phyloP scores from a whole-genome alignment of 2,329 filamentous ascomycete species.

The Boeremia exigua region DNA sequence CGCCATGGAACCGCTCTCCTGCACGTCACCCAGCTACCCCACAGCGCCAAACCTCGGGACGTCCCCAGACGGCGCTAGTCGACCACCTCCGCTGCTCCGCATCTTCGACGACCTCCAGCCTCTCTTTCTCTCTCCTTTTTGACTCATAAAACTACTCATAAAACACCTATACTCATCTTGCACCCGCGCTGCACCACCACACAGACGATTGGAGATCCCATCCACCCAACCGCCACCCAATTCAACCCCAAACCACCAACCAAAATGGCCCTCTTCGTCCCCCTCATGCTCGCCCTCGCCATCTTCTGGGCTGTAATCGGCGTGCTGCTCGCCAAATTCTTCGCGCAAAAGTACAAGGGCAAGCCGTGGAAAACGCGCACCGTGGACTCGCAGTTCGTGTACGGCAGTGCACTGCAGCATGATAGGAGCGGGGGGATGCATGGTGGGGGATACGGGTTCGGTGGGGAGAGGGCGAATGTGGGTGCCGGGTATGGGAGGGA shows the following conservation, averaged over 20 bases:
- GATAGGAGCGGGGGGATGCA: constrained; percentile 17
- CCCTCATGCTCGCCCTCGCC: constrained; percentile 26
- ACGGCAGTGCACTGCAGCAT: not conserved
- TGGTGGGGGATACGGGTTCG: constrained; percentile 18
- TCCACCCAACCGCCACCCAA: not conserved
- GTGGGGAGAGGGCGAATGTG: not conserved
- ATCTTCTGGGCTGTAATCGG: constrained; percentile 25
- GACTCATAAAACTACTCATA: not conserved
- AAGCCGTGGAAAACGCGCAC: not conserved
- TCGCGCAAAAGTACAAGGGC: constrained; percentile 28
- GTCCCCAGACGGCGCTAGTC: constrained; percentile 15
- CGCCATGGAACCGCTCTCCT: not conserved
- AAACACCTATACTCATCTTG: not conserved
- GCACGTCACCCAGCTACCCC: constrained; percentile 18
- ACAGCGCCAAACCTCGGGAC: constrained; percentile 16
- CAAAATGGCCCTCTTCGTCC: constrained; percentile 17
- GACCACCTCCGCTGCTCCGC: constrained; percentile 20
- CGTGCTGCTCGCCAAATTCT: constrained; percentile 24
- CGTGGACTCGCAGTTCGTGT: constrained; percentile 3
- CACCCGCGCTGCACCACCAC: not conserved
- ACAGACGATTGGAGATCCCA: not conserved
- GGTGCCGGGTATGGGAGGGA: constrained; percentile 5
- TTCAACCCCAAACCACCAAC: not conserved
- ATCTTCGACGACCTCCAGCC: not conserved
- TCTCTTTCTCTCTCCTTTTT: not conserved